A percentile compares a stretch with the other conserved stretches of the same genome.
Evolutionary conservation across 805 yeast genomes (phyloP).

Genomic region (Geotrichum ghanense): DNA sequence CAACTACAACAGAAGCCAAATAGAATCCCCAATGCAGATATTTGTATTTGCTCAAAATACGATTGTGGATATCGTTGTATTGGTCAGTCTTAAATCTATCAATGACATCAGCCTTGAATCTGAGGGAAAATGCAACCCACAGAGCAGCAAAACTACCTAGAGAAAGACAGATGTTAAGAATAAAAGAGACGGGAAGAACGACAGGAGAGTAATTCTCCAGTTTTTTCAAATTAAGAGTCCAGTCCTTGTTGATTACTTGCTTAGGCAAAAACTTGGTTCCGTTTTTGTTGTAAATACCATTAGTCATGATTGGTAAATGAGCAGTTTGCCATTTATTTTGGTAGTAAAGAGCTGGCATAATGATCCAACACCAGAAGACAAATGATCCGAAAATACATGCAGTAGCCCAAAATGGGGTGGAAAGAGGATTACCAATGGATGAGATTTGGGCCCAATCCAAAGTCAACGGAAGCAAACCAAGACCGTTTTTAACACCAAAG

Average conservation of each 20-base stretch:
- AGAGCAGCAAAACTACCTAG: conserved; percentile 1
- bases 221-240: conserved; percentile 33
- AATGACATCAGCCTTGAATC: neutral
- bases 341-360: conserved; percentile 43
- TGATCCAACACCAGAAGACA: conserved; percentile 41
- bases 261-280: conserved; percentile 39
- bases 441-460: conserved; percentile 61
- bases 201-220: conserved; percentile 55
- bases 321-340: conserved; percentile 48
- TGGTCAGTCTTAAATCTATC: neutral
- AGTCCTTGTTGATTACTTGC: conserved; percentile 33
- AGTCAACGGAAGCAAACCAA: conserved; percentile 54
- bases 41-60: conserved; percentile 37
- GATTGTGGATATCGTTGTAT: conserved; percentile 34
- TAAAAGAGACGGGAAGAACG: conserved; percentile 32
- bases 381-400: conserved; percentile 35
- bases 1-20: conserved; percentile 27
- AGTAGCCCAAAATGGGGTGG: conserved; percentile 44
- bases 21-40: conserved; percentile 43
- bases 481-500: conserved; percentile 52
- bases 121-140: conserved; percentile 20
- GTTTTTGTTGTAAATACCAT: conserved; percentile 39
- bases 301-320: conserved; percentile 44
- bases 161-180: conserved; percentile 1
- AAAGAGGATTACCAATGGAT: conserved; percentile 47